These are phyloP conservation scores for Aspergillus neotritici DNA, from an alignment of 2,329 filamentous ascomycete genomes.

Conservation along the genomic window DNA sequence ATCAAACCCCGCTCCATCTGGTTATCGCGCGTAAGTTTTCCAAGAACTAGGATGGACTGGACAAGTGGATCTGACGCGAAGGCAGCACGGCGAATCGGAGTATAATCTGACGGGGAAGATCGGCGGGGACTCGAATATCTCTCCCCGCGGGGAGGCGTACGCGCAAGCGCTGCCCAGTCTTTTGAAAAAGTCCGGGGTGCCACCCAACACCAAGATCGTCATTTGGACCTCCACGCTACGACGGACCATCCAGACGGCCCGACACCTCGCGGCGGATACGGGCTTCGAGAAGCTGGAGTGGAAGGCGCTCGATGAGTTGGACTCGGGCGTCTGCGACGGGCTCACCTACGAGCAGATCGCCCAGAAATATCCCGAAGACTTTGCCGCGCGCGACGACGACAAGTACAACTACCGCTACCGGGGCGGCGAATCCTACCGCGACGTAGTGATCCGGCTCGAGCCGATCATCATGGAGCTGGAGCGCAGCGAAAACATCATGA, in stretches of 20 bases:
- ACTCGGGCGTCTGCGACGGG: constrained; percentile 92
- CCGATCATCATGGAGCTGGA: constrained; percentile 99
- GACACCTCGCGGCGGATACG: constrained; percentile 64
- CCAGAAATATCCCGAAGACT: constrained; percentile 85
- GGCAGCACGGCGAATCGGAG: constrained; percentile 84
- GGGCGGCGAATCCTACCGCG: constrained; percentile 90
- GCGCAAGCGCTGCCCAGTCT: constrained; percentile 77
- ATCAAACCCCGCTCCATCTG: constrained; percentile 95
- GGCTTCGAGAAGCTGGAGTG: constrained; percentile 90
- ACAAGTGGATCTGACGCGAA: constrained; percentile 14
- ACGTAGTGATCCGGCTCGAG: constrained; percentile 94
- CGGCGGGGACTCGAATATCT: constrained; percentile 84
- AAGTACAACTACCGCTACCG: constrained; percentile 99
- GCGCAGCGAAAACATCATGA: constrained; percentile 91
- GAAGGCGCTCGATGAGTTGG: constrained; percentile 97
- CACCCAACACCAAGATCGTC: constrained; percentile 57
- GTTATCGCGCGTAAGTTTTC: constrained; percentile 73
- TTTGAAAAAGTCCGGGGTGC: constrained; percentile 77
- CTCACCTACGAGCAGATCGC: constrained; percentile 96
- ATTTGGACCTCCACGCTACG: constrained; percentile 71
- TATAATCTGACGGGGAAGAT: constrained; percentile 90
- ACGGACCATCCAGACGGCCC: constrained; percentile 86
- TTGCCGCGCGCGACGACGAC: constrained; percentile 90
- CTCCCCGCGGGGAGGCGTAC: constrained; percentile 79
- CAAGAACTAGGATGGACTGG: neutral